Evolutionary conservation across 257 asterid genomes (phyloP).

Genomic region (Rhazya stricta): DNA sequence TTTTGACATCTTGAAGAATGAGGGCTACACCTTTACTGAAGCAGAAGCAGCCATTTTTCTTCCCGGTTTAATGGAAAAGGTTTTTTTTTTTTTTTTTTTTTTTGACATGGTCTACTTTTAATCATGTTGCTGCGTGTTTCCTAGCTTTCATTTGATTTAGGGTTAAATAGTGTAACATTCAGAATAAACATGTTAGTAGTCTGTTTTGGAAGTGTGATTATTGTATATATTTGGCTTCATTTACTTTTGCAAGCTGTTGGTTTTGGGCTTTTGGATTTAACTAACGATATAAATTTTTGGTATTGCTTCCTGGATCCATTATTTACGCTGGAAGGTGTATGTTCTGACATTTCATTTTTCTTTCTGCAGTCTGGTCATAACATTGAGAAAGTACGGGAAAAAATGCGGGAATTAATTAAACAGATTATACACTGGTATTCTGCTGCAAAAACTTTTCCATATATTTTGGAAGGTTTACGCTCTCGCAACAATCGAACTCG

Average conservation of each 20-base stretch:
- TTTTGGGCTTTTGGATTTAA: neutral
- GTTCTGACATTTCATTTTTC: slow-evolving; percentile 7
- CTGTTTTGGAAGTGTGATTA: neutral
- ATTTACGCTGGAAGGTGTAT: neutral
- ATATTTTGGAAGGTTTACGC: slow-evolving; percentile 88
- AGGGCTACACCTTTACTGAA: slow-evolving; percentile 81
- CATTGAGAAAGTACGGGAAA: slow-evolving; percentile 88
- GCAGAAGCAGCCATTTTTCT: slow-evolving; percentile 94
- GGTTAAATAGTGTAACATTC: neutral
- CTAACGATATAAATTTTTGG: neutral
- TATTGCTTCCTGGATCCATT: neutral
- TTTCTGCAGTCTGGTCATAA: slow-evolving; percentile 87
- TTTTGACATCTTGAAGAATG: slow-evolving; percentile 73
- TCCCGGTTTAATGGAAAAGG: slow-evolving; percentile 97
- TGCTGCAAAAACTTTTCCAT: slow-evolving; percentile 87
- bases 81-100: no score
- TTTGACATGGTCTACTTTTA: slow-evolving; percentile 10
- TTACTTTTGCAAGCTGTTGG: neutral
- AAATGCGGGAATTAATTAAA: slow-evolving; percentile 89
- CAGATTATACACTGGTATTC: slow-evolving; percentile 69
- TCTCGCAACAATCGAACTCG: slow-evolving; percentile 94
- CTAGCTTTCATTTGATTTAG: neutral
- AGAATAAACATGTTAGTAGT: neutral
- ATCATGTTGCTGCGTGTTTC: neutral
- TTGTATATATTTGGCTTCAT: neutral